Base-by-base conservation (phyloP, 495 filamentous ascomycete species). In the Terfezia claveryi region DNA sequence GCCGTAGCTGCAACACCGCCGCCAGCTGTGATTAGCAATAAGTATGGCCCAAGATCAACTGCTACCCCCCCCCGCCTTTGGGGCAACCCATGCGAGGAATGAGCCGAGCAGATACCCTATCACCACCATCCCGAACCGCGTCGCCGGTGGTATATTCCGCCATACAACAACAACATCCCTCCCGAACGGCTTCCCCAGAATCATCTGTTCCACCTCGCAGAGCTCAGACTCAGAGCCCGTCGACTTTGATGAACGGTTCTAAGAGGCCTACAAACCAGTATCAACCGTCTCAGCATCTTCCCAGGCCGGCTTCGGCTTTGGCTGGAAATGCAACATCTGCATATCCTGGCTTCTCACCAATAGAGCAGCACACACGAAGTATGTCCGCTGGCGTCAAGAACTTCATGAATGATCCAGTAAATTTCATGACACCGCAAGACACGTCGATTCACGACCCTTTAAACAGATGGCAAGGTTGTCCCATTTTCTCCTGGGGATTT, bases 141-240 rank as follows among this genome's bases (percentile, higher is more conserved):
- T 73, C 80, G 53, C 73, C 80, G 65, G 66, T 72, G 56, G 59
- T 71, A 52, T 53, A 72, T 56, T 69, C 70, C 58, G 69, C 68
- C 59, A 68, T 67, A 36, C 61, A 69, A 23, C 65, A 70, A 57
- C 61, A 62, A 56, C 44, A 63, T 55, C 59, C 64, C 57, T 57
- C 63, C 58, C 65, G 68, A 41, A 64, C 67, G 36, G 57, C 54
- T 59, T 68, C 69, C 41, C 66, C 74, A 55, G 59, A 65, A 62
- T 50, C 59, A 38, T 62, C 70, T 68, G 50, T 61, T 11, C 61
- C 67, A 75, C 83, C 82, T 9, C 76, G 76, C 51, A 76, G 87
- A 53, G 84, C 88, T 12, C 82, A 86, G 59, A 94, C 89, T 1
- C 85, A 92, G 64, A 94, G 87, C 17, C 89, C 91, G 8, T 77